A percentile compares a stretch with the other conserved stretches of the same genome.
phyloP scores from a whole-genome alignment of 345 rosid species.

The Triadica sebifera region DNA sequence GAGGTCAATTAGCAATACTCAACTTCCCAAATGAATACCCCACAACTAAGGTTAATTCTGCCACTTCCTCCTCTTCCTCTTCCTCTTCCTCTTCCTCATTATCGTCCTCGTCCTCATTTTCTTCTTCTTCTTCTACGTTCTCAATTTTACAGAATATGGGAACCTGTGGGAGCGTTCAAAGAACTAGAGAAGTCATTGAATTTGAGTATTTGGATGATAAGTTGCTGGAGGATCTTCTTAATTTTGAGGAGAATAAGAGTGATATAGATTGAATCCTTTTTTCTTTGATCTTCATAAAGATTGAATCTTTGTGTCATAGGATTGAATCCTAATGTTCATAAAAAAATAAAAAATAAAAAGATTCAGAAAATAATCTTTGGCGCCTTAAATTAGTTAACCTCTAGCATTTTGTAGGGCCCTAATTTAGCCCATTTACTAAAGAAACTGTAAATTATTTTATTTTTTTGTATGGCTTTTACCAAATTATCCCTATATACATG shows the following conservation, averaged over 20 bases:
- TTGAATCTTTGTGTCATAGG: neutral
- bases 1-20: slow-evolving; percentile 64
- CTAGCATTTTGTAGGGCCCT: neutral
- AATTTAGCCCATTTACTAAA: no score
- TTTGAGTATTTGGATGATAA: slow-evolving; percentile 55
- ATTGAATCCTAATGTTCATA: no score
- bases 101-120: no score
- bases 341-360: no score
- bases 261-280: slow-evolving; percentile 18
- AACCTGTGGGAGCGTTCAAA: slow-evolving; percentile 12
- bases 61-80: slow-evolving; percentile 25
- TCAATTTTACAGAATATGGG: slow-evolving; percentile 14
- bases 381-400: neutral
- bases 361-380: neutral
- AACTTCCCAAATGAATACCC: slow-evolving; percentile 70
- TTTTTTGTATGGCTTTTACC: no score
- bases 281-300: no score
- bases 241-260: slow-evolving; percentile 27
- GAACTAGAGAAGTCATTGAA: slow-evolving; percentile 41
- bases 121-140: no score
- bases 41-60: slow-evolving; percentile 4
- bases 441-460: no score
- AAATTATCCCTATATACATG: no score
- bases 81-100: slow-evolving; percentile 10
- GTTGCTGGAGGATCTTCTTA: slow-evolving; percentile 57